A percentile compares a stretch with the other conserved stretches of the same genome.
These are phyloP conservation scores for Arxiozyma slooffiae DNA, from an alignment of 1,139 yeast genomes.

Conservation along the genomic window DNA sequence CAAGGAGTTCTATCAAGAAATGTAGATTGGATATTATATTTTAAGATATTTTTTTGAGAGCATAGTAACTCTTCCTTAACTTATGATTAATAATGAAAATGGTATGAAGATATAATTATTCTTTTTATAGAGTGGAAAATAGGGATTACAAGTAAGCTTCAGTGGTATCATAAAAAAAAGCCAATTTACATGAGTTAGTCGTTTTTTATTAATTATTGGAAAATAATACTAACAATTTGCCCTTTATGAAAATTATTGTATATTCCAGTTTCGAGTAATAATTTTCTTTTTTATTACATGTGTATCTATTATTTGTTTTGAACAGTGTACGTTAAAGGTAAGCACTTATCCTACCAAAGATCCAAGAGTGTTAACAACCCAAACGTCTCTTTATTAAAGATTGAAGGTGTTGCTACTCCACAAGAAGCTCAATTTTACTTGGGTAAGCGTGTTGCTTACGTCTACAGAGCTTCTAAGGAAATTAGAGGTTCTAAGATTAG, in stretches of 20 bases:
- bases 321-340: constrained; percentile 98
- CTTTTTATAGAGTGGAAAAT: too few species aligned
- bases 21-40: too few species aligned
- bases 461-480: constrained; percentile 97
- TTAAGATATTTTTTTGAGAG: too few species aligned
- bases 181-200: not conserved
- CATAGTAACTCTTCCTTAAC: too few species aligned
- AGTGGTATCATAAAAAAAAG: too few species aligned
- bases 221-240: not conserved
- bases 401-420: constrained; percentile 87
- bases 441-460: constrained; percentile 99
- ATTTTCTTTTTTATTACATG: not conserved
- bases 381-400: constrained; percentile 89
- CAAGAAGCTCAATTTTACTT: constrained; percentile 97
- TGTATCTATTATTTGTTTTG: constrained; percentile 4
- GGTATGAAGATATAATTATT: not conserved
- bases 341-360: constrained; percentile 99
- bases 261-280: constrained; percentile 4
- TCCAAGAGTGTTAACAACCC: constrained; percentile 98
- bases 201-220: not conserved
- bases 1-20: too few species aligned
- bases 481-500: constrained; percentile 97
- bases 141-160: too few species aligned
- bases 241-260: not conserved
- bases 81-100: too few species aligned